These are phyloP conservation scores for Apophysomyces variabilis DNA, from an alignment of 371 early-diverging fungal genomes.

Conservation along the genomic window DNA sequence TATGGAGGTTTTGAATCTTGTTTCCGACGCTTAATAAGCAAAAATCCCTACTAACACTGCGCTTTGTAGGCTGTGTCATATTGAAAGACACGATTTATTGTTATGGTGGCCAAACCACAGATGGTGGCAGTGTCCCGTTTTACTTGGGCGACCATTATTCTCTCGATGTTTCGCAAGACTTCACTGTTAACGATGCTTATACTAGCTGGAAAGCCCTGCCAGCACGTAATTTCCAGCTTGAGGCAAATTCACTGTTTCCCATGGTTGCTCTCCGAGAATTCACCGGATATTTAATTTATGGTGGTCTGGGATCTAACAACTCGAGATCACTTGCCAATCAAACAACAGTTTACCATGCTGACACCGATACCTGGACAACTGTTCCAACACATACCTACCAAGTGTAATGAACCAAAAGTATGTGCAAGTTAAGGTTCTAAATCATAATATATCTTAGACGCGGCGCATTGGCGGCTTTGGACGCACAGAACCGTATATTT, in stretches of 20 bases:
- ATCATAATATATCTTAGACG: neutral
- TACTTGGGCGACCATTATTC: slow-evolving; percentile 1
- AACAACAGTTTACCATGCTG: slow-evolving; percentile 11
- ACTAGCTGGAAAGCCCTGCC: neutral
- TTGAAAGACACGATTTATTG: slow-evolving; percentile 13
- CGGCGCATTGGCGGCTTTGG: neutral
- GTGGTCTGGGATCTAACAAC: slow-evolving; percentile 12
- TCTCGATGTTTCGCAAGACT: slow-evolving; percentile 6
- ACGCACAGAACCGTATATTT: neutral
- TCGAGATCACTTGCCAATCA: neutral
- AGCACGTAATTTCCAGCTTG: neutral
- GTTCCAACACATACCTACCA: neutral
- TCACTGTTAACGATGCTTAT: neutral
- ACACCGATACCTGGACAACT: slow-evolving; percentile 8
- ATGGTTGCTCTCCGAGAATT: neutral
- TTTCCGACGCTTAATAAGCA: neutral
- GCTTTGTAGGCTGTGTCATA: slow-evolving; percentile 6
- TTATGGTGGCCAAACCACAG: slow-evolving; percentile 10
- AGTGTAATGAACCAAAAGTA: neutral
- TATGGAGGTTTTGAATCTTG: neutral
- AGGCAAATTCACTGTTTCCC: slow-evolving; percentile 10
- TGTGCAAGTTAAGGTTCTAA: no score
- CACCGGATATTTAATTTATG: slow-evolving; percentile 4
- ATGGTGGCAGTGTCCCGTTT: neutral
- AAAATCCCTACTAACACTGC: neutral